Percentiles rank a stretch among this genome's conserved stretches.
phyloP scores from a whole-genome alignment of 768 basidiomycete genomes.

The Lyophyllum semitale region DNA sequence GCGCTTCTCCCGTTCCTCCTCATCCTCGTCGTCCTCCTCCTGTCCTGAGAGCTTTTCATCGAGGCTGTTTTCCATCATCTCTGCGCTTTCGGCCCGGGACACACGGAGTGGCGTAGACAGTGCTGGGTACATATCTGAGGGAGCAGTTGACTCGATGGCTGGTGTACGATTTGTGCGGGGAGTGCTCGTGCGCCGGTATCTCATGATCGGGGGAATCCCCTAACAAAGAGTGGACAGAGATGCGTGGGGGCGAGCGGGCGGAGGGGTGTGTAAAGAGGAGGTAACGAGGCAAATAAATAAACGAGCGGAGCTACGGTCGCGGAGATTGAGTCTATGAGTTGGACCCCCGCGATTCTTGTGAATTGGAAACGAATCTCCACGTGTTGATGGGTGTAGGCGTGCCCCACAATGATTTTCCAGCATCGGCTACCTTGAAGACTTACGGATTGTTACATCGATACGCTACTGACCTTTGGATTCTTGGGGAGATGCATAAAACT shows the following conservation, averaged over 20 bases:
- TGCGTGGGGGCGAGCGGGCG: neutral
- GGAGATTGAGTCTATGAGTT: slow-evolving; percentile 3
- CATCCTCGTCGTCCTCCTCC: neutral
- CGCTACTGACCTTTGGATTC: too few species aligned
- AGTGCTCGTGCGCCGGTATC: neutral
- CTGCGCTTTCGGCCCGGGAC: neutral
- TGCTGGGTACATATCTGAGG: neutral
- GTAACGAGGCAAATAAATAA: slow-evolving; percentile 1
- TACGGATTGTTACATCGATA: too few species aligned
- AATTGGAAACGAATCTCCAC: too few species aligned
- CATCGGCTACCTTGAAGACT: too few species aligned
- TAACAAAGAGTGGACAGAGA: neutral
- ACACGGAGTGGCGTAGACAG: neutral
- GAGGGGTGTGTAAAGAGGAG: neutral
- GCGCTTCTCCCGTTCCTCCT: neutral
- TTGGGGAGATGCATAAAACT: too few species aligned
- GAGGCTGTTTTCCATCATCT: neutral
- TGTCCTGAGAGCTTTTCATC: neutral
- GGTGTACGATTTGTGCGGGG: too few species aligned
- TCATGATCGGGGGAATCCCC: neutral
- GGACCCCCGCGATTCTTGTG: neutral
- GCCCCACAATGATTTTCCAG: too few species aligned
- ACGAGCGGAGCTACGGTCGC: slow-evolving; percentile 8
- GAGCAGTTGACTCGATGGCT: neutral
- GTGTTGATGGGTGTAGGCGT: too few species aligned